Evolutionary conservation across 2,329 filamentous ascomycete species (phyloP).

Genomic region (Pyrenochaeta sp.): DNA sequence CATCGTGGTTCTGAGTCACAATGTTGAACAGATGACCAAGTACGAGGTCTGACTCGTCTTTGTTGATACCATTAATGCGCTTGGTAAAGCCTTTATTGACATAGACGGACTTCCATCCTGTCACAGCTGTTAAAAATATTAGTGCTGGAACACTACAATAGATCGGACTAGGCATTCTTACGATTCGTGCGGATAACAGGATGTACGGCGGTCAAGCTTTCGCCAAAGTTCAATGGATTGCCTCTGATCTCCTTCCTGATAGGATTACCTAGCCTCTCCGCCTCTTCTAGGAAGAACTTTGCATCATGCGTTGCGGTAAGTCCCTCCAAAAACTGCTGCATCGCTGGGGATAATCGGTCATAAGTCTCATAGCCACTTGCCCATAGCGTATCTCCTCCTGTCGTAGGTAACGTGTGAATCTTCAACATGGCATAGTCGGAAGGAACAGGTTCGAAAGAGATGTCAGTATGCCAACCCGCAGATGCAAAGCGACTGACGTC

Average conservation of each 20-base stretch:
- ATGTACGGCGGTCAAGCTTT: constrained; percentile 60
- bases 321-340: constrained; percentile 58
- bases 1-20: constrained; percentile 61
- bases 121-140: constrained; percentile 56
- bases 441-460: constrained; percentile 52
- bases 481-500: constrained; percentile 50
- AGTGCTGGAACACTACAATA: neutral
- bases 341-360: constrained; percentile 59
- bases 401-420: constrained; percentile 45
- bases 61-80: constrained; percentile 57
- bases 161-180: constrained; percentile 13
- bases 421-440: constrained; percentile 52
- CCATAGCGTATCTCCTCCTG: constrained; percentile 50
- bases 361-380: constrained; percentile 57
- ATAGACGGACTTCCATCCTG: constrained; percentile 65
- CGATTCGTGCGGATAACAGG: constrained; percentile 69
- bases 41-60: constrained; percentile 55
- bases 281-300: constrained; percentile 41
- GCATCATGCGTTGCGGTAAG: constrained; percentile 57
- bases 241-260: constrained; percentile 49
- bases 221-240: constrained; percentile 64
- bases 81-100: constrained; percentile 45
- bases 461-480: constrained; percentile 63
- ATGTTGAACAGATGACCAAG: constrained; percentile 54
- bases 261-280: constrained; percentile 36